Percentiles rank a stretch among this genome's conserved stretches.
Conservation (phyloP, 2,329 filamentous ascomycete genomes). For the Claviceps lovelessii region DNA sequence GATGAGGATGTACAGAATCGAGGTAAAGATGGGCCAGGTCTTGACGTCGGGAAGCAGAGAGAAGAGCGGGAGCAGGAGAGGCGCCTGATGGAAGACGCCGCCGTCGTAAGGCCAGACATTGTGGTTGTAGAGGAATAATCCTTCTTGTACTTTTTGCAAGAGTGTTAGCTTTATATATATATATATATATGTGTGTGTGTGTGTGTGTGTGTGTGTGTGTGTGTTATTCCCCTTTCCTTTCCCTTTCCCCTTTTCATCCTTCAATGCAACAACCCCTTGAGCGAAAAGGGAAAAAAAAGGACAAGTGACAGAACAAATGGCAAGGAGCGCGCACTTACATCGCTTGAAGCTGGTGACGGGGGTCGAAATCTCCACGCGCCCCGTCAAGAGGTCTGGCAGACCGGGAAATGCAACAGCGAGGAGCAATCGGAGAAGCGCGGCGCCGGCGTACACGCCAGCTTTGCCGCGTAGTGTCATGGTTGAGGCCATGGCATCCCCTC, state of each 20-base stretch:
- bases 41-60: conserved; percentile 64
- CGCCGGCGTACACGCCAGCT: conserved; percentile 53
- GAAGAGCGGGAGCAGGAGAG: conserved; percentile 81
- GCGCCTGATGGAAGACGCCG: conserved; percentile 69
- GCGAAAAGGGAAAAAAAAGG: too few species aligned
- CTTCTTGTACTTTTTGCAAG: conserved; percentile 64
- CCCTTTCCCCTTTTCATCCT: too few species aligned
- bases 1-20: conserved; percentile 64
- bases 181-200: too few species aligned
- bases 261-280: not conserved
- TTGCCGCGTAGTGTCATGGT: conserved; percentile 28
- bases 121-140: conserved; percentile 86
- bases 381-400: conserved; percentile 71
- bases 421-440: conserved; percentile 63
- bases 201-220: too few species aligned
- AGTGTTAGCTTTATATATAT: not conserved
- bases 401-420: conserved; percentile 71
- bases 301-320: not conserved
- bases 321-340: conserved; percentile 40
- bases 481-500: conserved; percentile 10
- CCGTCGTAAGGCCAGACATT: conserved; percentile 96
- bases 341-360: conserved; percentile 97
- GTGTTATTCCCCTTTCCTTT: too few species aligned
- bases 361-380: conserved; percentile 90
- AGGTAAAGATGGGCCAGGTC: conserved; percentile 55